Conservation (phyloP, 2,329 filamentous ascomycete genomes). For the Zymoseptoria ardabiliae region DNA sequence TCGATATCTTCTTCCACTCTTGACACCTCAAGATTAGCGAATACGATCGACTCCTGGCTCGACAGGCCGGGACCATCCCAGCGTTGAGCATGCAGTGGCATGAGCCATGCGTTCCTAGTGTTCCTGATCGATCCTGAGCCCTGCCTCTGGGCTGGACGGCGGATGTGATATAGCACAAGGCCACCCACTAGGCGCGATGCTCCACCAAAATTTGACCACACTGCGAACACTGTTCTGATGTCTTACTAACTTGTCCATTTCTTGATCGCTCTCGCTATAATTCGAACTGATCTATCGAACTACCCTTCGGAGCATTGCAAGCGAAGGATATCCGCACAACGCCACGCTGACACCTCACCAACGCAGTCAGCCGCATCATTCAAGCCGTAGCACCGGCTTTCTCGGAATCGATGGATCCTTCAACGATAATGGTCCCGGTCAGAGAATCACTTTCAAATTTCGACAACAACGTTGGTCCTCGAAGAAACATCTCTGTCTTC, state of each 20-base stretch:
- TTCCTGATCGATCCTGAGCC: not conserved
- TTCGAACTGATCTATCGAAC: not conserved
- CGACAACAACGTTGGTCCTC: constrained; percentile 5
- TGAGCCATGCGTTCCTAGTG: not conserved
- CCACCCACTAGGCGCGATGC: too few relatives aligned
- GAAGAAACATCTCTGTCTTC: constrained; percentile 32
- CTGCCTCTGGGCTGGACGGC: not conserved
- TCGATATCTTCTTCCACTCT: not conserved
- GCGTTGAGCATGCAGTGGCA: not conserved
- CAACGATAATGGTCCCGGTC: not conserved
- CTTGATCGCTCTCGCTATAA: not conserved
- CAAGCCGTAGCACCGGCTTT: not conserved
- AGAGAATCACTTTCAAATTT: not conserved
- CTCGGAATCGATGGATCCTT: not conserved
- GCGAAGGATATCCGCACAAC: not conserved
- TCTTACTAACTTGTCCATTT: too few relatives aligned
- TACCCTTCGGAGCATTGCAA: not conserved
- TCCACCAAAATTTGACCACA: too few relatives aligned
- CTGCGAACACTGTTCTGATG: too few relatives aligned
- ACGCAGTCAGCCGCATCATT: not conserved
- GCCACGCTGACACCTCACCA: not conserved
- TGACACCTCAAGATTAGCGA: not conserved
- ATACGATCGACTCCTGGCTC: not conserved
- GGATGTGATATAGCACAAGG: not conserved
- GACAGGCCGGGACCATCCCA: not conserved